phyloP scores from a whole-genome alignment of 345 rosid species.

The Melaleuca quinquenervia region DNA sequence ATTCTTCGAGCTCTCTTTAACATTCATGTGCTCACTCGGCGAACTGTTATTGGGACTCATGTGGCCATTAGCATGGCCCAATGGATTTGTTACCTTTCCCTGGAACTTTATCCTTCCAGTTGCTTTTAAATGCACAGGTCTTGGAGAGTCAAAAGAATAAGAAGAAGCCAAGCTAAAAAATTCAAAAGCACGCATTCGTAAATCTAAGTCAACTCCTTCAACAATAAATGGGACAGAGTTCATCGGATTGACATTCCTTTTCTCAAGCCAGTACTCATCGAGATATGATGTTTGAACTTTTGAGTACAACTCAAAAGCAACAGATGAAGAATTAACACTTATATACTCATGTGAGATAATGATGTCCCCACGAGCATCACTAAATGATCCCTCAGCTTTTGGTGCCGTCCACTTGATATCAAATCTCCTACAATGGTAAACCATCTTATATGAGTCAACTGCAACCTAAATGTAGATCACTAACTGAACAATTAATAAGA shows the following conservation, averaged over 20 bases:
- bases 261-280: constrained; percentile 41
- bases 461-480: neutral
- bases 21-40: constrained; percentile 13
- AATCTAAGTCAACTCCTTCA: constrained; percentile 90
- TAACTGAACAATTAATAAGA: neutral
- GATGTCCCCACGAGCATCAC: constrained; percentile 96
- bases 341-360: constrained; percentile 83
- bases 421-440: constrained; percentile 63
- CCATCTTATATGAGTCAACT: neutral
- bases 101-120: constrained; percentile 85
- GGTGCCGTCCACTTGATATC: constrained; percentile 96
- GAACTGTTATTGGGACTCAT: constrained; percentile 13
- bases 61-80: constrained; percentile 10
- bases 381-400: constrained; percentile 93
- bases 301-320: constrained; percentile 75
- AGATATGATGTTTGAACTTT: constrained; percentile 70
- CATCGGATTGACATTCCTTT: constrained; percentile 23
- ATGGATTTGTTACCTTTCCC: constrained; percentile 56
- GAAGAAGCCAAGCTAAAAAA: constrained; percentile 77
- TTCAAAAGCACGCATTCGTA: constrained; percentile 95
- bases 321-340: constrained; percentile 69
- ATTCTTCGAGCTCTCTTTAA: constrained; percentile 21
- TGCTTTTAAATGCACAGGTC: constrained; percentile 89
- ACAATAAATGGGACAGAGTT: constrained; percentile 48
- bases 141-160: constrained; percentile 90